A percentile compares a stretch with the other conserved stretches of the same genome.
These are phyloP conservation scores for Zygoascus sp. DNA, from an alignment of 1,139 yeast genomes.

Conservation along the genomic window DNA sequence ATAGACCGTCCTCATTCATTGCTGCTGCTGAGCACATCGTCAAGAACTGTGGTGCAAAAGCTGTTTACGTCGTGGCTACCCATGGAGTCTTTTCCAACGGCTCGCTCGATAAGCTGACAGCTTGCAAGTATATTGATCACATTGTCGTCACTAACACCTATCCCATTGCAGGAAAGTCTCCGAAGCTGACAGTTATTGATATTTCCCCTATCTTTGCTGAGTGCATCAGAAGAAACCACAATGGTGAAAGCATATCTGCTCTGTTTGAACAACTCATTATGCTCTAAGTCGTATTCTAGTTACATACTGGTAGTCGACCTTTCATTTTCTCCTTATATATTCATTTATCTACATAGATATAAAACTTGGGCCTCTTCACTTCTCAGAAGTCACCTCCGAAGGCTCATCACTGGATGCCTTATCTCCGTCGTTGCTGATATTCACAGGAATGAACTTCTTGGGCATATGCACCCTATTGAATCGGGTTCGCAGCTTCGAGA, in stretches of 20 bases:
- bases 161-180: slow-evolving; percentile 62
- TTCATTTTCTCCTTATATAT: not conserved
- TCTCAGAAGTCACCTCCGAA: not conserved
- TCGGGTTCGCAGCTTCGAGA: slow-evolving; percentile 74
- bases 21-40: slow-evolving; percentile 98
- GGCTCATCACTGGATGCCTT: not conserved
- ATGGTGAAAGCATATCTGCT: slow-evolving; percentile 92
- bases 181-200: slow-evolving; percentile 80
- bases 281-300: not conserved
- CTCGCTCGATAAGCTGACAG: slow-evolving; percentile 74
- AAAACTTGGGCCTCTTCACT: not conserved
- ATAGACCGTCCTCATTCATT: slow-evolving; percentile 86
- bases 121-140: slow-evolving; percentile 75
- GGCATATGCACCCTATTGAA: slow-evolving; percentile 88
- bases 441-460: slow-evolving; percentile 44
- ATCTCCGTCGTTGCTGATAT: slow-evolving; percentile 22
- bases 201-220: slow-evolving; percentile 95
- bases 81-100: slow-evolving; percentile 91
- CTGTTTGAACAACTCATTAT: slow-evolving; percentile 81
- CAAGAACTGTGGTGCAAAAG: slow-evolving; percentile 89
- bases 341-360: slow-evolving; percentile 3
- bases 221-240: slow-evolving; percentile 96
- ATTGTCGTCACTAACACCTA: slow-evolving; percentile 95
- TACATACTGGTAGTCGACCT: not conserved
- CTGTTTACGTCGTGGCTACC: slow-evolving; percentile 87